These are phyloP conservation scores for Hyphopichia khmerensis DNA, from an alignment of 1,139 yeast genomes.

Conservation along the genomic window DNA sequence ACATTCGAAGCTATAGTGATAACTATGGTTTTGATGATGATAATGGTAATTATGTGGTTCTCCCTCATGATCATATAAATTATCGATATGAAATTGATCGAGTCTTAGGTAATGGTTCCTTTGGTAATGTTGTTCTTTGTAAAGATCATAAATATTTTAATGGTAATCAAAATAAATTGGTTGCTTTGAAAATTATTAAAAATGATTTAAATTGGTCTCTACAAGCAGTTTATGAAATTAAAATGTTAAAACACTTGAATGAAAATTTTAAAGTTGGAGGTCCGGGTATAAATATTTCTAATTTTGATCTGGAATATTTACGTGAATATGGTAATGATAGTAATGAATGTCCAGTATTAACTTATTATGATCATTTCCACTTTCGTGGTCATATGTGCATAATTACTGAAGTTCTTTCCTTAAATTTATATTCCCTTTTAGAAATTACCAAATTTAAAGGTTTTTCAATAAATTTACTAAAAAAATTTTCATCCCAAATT, in stretches of 20 bases:
- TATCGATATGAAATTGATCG: constrained; percentile 66
- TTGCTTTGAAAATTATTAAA: constrained; percentile 76
- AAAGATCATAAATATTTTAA: constrained; percentile 59
- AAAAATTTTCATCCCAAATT: constrained; percentile 53
- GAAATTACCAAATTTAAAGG: constrained; percentile 65
- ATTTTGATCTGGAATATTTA: constrained; percentile 12
- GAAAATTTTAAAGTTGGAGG: constrained; percentile 9
- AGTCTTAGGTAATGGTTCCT: constrained; percentile 75
- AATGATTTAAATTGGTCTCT: constrained; percentile 73
- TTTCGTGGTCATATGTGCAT: constrained; percentile 85
- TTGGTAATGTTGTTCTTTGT: constrained; percentile 77
- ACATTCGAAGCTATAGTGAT: constrained; percentile 40
- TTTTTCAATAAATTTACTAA: constrained; percentile 50
- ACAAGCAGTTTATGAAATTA: constrained; percentile 79
- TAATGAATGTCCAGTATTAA: constrained; percentile 41
- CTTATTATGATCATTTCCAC: constrained; percentile 68
- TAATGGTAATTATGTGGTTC: constrained; percentile 59
- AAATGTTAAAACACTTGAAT: constrained; percentile 54
- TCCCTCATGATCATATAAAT: constrained; percentile 69
- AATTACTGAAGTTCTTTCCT: constrained; percentile 67
- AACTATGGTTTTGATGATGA: constrained; percentile 78
- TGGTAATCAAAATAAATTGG: constrained; percentile 26
- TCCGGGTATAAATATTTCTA: constrained; percentile 4
- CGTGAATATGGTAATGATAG: constrained; percentile 10
- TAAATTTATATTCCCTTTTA: constrained; percentile 66